Conservation (phyloP, 106 monocot species). For the Ottelia alismoides region DNA sequence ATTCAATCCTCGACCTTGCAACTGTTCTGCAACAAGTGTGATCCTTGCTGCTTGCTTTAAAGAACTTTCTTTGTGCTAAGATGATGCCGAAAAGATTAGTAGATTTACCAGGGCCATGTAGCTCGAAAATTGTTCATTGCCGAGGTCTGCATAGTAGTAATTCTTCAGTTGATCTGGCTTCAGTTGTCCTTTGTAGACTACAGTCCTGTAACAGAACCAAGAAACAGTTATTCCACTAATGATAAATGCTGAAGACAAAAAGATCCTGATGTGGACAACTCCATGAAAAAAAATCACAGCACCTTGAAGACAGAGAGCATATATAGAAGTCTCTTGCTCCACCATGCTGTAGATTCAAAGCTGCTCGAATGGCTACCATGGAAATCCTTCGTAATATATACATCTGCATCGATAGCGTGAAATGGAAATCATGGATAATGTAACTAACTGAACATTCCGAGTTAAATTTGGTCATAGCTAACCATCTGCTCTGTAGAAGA, state of each 20-base stretch:
- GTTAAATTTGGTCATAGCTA: no score
- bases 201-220: constrained; percentile 47
- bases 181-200: constrained; percentile 96
- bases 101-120: constrained; percentile 98
- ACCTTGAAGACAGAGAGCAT: constrained; percentile 93
- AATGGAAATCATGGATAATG: no score
- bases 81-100: constrained; percentile 22
- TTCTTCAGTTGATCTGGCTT: constrained; percentile 74
- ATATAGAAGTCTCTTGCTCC: constrained; percentile 81
- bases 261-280: no score
- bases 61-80: constrained; percentile 21
- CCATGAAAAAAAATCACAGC: no score
- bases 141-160: constrained; percentile 93
- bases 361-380: constrained; percentile 75
- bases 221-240: no score
- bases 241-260: no score
- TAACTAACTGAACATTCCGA: no score
- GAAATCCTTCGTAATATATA: constrained; percentile 85
- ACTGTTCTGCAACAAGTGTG: constrained; percentile 23
- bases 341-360: constrained; percentile 71
- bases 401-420: constrained; percentile 59
- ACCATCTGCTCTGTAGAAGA: no score
- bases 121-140: constrained; percentile 86
- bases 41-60: constrained; percentile 29
- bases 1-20: constrained; percentile 17